Base-by-base conservation (phyloP, 2,329 filamentous ascomycete genomes). In the Cytospora schulzeri region DNA sequence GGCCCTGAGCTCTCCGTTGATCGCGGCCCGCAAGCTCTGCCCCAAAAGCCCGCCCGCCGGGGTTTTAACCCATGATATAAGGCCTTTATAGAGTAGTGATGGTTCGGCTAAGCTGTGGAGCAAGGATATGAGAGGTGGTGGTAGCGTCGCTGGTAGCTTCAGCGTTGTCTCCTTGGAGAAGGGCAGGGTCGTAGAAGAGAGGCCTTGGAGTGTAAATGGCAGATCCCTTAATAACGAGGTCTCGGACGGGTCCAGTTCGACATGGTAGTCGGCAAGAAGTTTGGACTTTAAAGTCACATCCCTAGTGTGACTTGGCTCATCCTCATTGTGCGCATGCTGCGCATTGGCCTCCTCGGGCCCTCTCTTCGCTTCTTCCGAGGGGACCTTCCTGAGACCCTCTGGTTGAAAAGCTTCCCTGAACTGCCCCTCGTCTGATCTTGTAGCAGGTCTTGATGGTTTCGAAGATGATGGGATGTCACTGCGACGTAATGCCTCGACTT, bases 101-200 rank as follows among this genome's bases (percentile, higher is more conserved):
- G 95, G 95, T 73, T 99, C 95, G 2, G 95, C 93, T 24, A 99
- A 80, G 0, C 91, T 92, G 71, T 99, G 92, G 2, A 99, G 81
- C 12, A 99, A 83, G 19, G 93, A 93, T 17, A 98, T 82, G 12
- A 98, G 82, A 2, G 95, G 94, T 7, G 93, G 81, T 1, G 95
- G 93, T 7, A 99, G 82, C 0, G 88, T 91, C 0, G 87, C 72
- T 0, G 95, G 96, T 29, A 99, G 80, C 71, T 88, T 91, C 60
- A 98, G 79, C 2, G 85, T 86, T 26, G 88, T 86, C 28, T 87
- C 82, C 17, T 87, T 86, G 12, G 85, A 79, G 69, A 98, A 98
- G 0, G 88, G 85, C 48, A 98, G 80, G 68, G 93, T 92, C 1
- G 90, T 90, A 0, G 94, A 97, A 1, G 93, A 96, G 2, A 98